These are phyloP conservation scores for Ophiosphaerella narmari DNA, from an alignment of 2,329 filamentous ascomycete genomes.

Conservation along the genomic window DNA sequence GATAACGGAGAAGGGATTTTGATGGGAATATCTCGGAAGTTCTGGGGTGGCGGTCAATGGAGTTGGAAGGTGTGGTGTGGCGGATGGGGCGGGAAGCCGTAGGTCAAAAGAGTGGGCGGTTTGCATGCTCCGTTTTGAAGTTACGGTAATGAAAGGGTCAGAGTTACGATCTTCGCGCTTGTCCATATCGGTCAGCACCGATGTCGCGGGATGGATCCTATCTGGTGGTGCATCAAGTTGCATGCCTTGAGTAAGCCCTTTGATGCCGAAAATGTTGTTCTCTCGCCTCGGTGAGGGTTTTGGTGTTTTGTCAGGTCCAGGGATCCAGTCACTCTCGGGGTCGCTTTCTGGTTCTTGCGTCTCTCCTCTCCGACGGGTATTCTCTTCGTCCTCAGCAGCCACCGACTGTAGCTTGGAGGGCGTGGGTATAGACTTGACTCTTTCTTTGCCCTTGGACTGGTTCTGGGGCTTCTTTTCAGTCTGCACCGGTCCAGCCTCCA, in stretches of 20 bases:
- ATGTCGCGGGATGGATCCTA: constrained; percentile 12
- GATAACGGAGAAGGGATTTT: constrained; percentile 33
- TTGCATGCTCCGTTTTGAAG: constrained; percentile 22
- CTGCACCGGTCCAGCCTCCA: constrained; percentile 10
- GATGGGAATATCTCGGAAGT: constrained; percentile 32
- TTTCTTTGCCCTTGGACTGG: constrained; percentile 29
- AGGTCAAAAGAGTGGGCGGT: constrained; percentile 24
- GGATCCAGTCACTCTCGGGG: constrained; percentile 45
- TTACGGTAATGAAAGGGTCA: constrained; percentile 31
- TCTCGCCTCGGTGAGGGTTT: constrained; percentile 18
- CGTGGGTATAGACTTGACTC: constrained; percentile 20
- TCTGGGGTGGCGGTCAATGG: constrained; percentile 23
- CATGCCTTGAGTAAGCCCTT: constrained; percentile 29
- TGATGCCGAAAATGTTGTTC: constrained; percentile 39
- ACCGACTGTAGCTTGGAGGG: constrained; percentile 23
- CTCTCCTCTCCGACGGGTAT: constrained; percentile 23
- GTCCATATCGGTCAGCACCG: constrained; percentile 2
- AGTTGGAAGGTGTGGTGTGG: neutral
- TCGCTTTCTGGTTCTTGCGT: constrained; percentile 35
- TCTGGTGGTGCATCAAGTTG: constrained; percentile 28
- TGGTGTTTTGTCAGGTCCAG: constrained; percentile 28
- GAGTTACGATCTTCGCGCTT: constrained; percentile 16
- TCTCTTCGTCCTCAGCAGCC: constrained; percentile 39
- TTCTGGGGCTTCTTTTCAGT: constrained; percentile 17
- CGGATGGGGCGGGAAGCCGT: constrained; percentile 18